A percentile compares a stretch with the other conserved stretches of the same genome.
phyloP scores from a whole-genome alignment of 495 filamentous ascomycete genomes.

The Entonaema liquescens region DNA sequence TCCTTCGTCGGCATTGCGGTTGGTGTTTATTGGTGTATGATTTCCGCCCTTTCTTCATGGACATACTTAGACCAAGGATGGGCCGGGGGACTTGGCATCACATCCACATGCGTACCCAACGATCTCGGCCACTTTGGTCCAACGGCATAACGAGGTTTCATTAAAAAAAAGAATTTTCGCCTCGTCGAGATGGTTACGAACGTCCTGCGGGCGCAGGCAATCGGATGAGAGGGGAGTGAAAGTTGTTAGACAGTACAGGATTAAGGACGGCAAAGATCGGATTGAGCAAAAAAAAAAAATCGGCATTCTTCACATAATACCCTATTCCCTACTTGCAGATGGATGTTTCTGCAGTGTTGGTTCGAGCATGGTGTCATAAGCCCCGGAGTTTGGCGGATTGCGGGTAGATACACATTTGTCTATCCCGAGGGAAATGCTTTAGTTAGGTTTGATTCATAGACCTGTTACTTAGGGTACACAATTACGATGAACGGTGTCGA shows the following conservation, averaged over 20 bases:
- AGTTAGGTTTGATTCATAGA: slow-evolving; percentile 31
- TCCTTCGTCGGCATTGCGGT: slow-evolving; percentile 46
- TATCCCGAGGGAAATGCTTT: slow-evolving; percentile 18
- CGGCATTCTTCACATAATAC: slow-evolving; percentile 43
- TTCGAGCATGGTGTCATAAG: slow-evolving; percentile 31
- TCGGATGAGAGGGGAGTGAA: slow-evolving; percentile 20
- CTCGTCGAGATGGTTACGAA: slow-evolving; percentile 7
- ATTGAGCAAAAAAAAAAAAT: not conserved
- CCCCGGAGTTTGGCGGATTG: slow-evolving; percentile 37
- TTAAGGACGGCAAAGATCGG: slow-evolving; percentile 24
- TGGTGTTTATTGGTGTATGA: slow-evolving; percentile 46
- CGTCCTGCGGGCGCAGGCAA: slow-evolving; percentile 13
- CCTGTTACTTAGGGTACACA: slow-evolving; percentile 29
- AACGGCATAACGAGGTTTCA: slow-evolving; percentile 6
- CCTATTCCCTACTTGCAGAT: slow-evolving; percentile 26
- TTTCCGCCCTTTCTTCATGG: slow-evolving; percentile 34
- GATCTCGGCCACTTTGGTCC: not conserved
- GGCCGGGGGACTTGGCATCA: not conserved
- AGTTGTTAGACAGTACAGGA: slow-evolving; percentile 39
- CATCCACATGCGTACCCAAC: not conserved
- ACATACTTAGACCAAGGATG: slow-evolving; percentile 31
- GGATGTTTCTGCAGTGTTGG: slow-evolving; percentile 8
- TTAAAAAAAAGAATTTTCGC: slow-evolving; percentile 4
- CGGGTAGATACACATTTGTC: slow-evolving; percentile 13
- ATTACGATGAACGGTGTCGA: slow-evolving; percentile 16